Evolutionary conservation across 2,329 filamentous ascomycete genomes (phyloP).

Genomic region (Tolypocladium endophyticum): DNA sequence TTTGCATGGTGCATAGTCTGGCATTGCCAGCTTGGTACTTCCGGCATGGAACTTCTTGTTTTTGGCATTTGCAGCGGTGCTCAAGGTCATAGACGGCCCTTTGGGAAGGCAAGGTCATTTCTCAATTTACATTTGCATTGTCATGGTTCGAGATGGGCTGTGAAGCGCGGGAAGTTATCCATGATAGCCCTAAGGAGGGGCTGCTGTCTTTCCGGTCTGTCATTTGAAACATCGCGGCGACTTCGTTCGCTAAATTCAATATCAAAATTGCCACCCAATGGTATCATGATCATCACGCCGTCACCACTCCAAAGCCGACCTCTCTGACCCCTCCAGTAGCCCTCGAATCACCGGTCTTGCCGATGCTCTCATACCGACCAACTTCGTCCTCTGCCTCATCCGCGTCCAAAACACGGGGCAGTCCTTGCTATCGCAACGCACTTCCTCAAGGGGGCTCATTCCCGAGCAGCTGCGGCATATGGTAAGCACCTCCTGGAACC

Average conservation of each 20-base stretch:
- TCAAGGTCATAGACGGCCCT: not conserved
- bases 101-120: not conserved
- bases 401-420: conserved; percentile 86
- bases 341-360: conserved; percentile 21
- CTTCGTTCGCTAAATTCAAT: not conserved
- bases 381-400: conserved; percentile 46
- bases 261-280: not conserved
- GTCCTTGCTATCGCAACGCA: conserved; percentile 83
- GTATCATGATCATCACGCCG: not conserved
- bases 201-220: too few relatives aligned
- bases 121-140: not conserved
- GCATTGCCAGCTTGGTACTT: not conserved
- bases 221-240: too few relatives aligned
- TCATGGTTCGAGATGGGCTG: not conserved
- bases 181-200: too few relatives aligned
- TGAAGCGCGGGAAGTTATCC: not conserved
- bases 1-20: not conserved
- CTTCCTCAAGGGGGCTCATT: conserved; percentile 60
- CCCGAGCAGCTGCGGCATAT: conserved; percentile 76
- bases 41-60: not conserved
- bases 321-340: conserved; percentile 16
- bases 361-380: conserved; percentile 25
- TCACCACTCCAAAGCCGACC: conserved; percentile 24
- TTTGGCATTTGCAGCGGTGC: not conserved
- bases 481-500: conserved; percentile 50